Base-by-base conservation (phyloP, 805 yeast genomes). In the Ogataea corticis region DNA sequence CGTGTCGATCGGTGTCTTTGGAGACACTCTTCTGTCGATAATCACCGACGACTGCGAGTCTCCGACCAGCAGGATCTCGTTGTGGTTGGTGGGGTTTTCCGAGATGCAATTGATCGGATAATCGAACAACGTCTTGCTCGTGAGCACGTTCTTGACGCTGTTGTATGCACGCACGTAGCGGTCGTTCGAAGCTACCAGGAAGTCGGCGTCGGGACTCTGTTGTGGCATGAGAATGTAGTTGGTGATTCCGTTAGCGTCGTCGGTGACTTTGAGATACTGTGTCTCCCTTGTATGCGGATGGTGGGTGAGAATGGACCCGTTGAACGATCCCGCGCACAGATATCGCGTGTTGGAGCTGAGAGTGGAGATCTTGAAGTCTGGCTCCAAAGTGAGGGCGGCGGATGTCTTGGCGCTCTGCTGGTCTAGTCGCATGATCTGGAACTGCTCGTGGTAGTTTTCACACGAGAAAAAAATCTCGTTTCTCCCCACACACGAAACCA, bases 61-160 rank as follows among this genome's bases (percentile, higher is more conserved):
- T 12, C 85, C 85, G 0, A 78, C 77, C 11, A 81, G 55, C 16
- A 77, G 59, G 11, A 71, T 52, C 51, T 75, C 66, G 44, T 68
- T 60, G 3, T 63, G 11, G 45, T 70, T 67, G 25, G 40, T 40
- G 1, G 77, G 76, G 45, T 70, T 71, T 15, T 66, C 53, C 1
- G 80, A 65, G 0, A 77, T 58, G 46, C 81, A 71, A 55, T 81
- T 82, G 7, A 76, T 62, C 0, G 85, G 77, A 61, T 75, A 77
- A 3, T 73, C 76, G 38, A 71, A 67, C 13, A 45, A 40, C 30
- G 43, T 45, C 23, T 39, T 45, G 6, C 49, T 48, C 30, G 48
- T 48, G 23, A 48, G 46, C 42, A 45, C 41, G 46, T 48, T 54
- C 9, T 60, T 56, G 1, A 30, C 41, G 18, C 72, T 42, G 56